Percentiles rank a stretch among this genome's conserved stretches.
Conservation (phyloP, 2,329 filamentous ascomycete genomes). For the Thelonectria discophora region DNA sequence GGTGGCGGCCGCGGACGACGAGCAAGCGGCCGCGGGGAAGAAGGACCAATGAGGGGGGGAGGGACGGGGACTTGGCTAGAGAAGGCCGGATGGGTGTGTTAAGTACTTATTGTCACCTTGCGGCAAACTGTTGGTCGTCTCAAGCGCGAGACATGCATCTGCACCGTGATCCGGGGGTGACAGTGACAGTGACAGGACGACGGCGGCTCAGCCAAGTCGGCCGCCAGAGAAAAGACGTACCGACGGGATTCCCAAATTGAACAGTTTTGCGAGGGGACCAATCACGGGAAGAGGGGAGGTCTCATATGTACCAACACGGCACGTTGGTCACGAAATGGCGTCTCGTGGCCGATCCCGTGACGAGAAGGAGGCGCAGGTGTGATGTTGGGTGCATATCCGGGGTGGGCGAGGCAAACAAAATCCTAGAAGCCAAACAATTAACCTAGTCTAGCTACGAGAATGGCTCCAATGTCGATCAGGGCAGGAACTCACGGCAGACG, state of each 20-base stretch:
- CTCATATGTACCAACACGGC: too few species aligned
- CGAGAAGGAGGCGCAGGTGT: not conserved
- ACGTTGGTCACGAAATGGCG: not conserved
- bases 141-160: not conserved
- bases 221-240: not conserved
- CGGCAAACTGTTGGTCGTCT: constrained; percentile 6
- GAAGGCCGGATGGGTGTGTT: not conserved
- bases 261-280: not conserved
- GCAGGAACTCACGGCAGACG: not conserved
- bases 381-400: not conserved
- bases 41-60: constrained; percentile 29
- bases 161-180: not conserved
- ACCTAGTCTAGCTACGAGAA: too few species aligned
- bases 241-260: not conserved
- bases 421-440: too few species aligned
- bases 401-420: too few species aligned
- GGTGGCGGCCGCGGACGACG: constrained; percentile 39
- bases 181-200: not conserved
- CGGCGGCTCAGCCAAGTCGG: not conserved
- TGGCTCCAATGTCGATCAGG: not conserved
- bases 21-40: constrained; percentile 27
- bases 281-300: not conserved
- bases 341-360: too few species aligned
- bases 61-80: not conserved
- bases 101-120: not conserved